These are phyloP conservation scores for Paspalum notatum DNA, from an alignment of 176 grass and related monocot species.

Conservation along the genomic window DNA sequence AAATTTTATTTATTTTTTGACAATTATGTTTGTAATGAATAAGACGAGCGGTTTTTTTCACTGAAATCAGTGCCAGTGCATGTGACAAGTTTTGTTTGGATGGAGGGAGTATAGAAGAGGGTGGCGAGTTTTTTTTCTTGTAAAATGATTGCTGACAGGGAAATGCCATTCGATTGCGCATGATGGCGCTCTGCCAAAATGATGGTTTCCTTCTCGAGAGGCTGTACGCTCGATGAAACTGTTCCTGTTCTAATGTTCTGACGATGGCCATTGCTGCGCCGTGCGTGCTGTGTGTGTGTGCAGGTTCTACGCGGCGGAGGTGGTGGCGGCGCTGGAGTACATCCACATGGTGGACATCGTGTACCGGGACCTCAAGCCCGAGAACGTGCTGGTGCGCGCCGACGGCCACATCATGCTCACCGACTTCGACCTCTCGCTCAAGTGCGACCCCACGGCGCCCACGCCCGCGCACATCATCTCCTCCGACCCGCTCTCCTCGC, in stretches of 20 bases:
- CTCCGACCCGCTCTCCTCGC: constrained; percentile 59
- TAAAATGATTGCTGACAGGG: too few species aligned
- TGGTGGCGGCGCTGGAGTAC: constrained; percentile 91
- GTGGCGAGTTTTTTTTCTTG: too few species aligned
- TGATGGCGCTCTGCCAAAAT: neutral
- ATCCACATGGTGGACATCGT: constrained; percentile 98
- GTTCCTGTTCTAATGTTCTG: too few species aligned
- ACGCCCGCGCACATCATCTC: constrained; percentile 90
- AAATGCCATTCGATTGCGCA: neutral
- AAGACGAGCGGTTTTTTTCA: too few species aligned
- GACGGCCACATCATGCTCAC: constrained; percentile 99
- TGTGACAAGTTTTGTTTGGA: too few species aligned
- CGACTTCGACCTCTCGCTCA: constrained; percentile 98
- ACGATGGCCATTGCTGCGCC: too few species aligned
- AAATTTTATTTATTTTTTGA: too few species aligned
- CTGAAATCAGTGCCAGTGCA: too few species aligned
- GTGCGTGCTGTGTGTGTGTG: too few species aligned
- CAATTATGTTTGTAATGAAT: too few species aligned
- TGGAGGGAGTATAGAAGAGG: too few species aligned
- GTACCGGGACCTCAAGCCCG: constrained; percentile 96
- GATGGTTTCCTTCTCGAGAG: neutral
- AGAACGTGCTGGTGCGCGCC: constrained; percentile 89
- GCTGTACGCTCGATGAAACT: too few species aligned
- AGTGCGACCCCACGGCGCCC: constrained; percentile 71
- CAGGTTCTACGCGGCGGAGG: constrained; percentile 98